Evolutionary conservation across 441 rosid genomes (phyloP).

Genomic region (Pelargonium exstipulatum): DNA sequence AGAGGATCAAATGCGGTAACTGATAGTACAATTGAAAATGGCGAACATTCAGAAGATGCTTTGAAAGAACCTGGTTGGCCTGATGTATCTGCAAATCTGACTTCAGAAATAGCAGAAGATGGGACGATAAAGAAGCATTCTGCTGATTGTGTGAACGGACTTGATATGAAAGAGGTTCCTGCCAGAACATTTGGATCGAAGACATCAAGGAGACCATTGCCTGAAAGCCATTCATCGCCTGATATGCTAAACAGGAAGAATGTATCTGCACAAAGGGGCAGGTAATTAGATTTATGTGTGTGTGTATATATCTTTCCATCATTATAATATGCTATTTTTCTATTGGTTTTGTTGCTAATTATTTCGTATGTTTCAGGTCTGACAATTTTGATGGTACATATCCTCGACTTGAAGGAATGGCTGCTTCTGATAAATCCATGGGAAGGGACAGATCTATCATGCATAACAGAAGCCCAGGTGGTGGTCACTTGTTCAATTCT

Average conservation of each 20-base stretch:
- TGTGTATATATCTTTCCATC: background rate
- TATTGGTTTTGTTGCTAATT: slow-evolving; percentile 14
- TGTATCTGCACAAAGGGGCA: slow-evolving; percentile 23
- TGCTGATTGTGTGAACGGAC: slow-evolving; percentile 26
- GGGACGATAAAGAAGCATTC: slow-evolving; percentile 27
- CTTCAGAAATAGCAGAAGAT: slow-evolving; percentile 26
- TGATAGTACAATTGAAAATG: slow-evolving; percentile 20
- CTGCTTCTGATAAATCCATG: slow-evolving; percentile 23
- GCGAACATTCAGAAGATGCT: slow-evolving; percentile 21
- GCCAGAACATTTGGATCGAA: slow-evolving; percentile 28
- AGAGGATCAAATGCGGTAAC: slow-evolving; percentile 28
- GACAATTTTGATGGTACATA: slow-evolving; percentile 23
- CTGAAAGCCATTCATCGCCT: background rate
- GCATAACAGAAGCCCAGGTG: slow-evolving; percentile 32
- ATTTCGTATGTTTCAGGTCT: slow-evolving; percentile 27
- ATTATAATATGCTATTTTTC: background rate
- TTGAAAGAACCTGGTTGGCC: slow-evolving; percentile 7
- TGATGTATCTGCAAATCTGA: slow-evolving; percentile 20
- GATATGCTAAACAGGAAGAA: slow-evolving; percentile 7
- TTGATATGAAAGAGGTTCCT: slow-evolving; percentile 21
- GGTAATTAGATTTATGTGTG: slow-evolving; percentile 22
- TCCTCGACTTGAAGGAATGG: slow-evolving; percentile 26
- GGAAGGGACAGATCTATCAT: slow-evolving; percentile 33
- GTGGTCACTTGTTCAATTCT: slow-evolving; percentile 24
- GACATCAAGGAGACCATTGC: slow-evolving; percentile 23